phyloP scores from a whole-genome alignment of 192 early-diverging fungal species.

The Kickxella alabastrina region DNA sequence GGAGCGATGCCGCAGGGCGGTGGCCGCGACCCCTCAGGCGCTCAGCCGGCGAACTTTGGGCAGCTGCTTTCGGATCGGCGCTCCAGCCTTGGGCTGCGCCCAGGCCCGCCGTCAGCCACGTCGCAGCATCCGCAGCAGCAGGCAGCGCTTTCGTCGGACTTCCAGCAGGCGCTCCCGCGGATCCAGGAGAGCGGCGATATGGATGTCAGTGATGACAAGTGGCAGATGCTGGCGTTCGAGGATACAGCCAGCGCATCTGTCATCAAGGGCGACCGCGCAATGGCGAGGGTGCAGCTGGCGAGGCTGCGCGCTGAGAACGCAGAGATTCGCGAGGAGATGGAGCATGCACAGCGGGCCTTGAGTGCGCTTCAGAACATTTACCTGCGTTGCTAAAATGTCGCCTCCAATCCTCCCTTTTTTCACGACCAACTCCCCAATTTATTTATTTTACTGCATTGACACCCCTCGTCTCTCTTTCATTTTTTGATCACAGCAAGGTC shows the following conservation, averaged over 20 bases:
- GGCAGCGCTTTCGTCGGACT: not conserved
- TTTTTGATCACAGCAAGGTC: too few species aligned
- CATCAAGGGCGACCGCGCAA: not conserved
- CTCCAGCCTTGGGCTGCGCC: slow-evolving; percentile 1
- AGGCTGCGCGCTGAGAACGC: not conserved
- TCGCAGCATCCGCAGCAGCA: not conserved
- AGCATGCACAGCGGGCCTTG: slow-evolving; percentile 9
- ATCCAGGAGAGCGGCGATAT: slow-evolving; percentile 5
- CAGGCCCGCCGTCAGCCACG: not conserved
- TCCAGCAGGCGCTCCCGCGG: slow-evolving; percentile 4
- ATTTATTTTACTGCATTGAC: too few species aligned
- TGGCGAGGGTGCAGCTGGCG: slow-evolving; percentile 2
- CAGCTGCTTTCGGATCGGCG: not conserved
- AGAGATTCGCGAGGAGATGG: slow-evolving; percentile 6
- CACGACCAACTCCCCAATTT: not conserved
- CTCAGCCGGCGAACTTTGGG: not conserved
- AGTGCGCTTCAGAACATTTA: slow-evolving; percentile 5
- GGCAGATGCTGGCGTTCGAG: slow-evolving; percentile 8
- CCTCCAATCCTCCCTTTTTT: too few species aligned
- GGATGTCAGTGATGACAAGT: slow-evolving; percentile 10
- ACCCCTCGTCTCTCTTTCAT: too few species aligned
- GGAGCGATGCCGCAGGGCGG: slow-evolving; percentile 2
- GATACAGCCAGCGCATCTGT: not conserved
- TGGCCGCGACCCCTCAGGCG: not conserved
- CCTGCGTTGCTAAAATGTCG: not conserved